Percentiles rank a stretch among this genome's conserved stretches.
These are phyloP conservation scores for Colletotrichum incanum DNA, from an alignment of 2,329 filamentous ascomycete species.

Conservation along the genomic window DNA sequence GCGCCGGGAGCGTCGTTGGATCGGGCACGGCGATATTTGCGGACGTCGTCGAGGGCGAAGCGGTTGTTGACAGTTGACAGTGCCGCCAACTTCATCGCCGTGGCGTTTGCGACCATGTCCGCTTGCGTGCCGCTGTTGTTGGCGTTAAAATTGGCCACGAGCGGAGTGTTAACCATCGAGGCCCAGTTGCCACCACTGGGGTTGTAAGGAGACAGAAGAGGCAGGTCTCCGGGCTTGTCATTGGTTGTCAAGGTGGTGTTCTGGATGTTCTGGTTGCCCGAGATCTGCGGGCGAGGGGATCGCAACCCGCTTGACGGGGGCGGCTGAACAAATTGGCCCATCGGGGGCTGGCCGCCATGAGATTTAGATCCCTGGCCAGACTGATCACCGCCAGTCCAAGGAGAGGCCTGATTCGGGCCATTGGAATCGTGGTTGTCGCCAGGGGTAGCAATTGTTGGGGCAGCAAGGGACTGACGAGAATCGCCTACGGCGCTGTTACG, in stretches of 20 bases:
- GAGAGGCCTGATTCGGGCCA: slow-evolving; percentile 80
- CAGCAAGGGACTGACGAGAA: slow-evolving; percentile 80
- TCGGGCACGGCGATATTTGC: slow-evolving; percentile 92
- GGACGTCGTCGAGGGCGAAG: slow-evolving; percentile 95
- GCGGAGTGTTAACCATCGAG: slow-evolving; percentile 97
- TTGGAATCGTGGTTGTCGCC: slow-evolving; percentile 74
- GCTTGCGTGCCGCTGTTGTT: slow-evolving; percentile 77
- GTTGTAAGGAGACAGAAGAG: slow-evolving; percentile 87
- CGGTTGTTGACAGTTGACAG: slow-evolving; percentile 98
- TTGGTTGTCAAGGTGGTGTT: slow-evolving; percentile 84
- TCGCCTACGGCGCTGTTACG: slow-evolving; percentile 90
- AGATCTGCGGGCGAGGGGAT: slow-evolving; percentile 82
- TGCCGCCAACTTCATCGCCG: slow-evolving; percentile 98
- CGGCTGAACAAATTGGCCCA: slow-evolving; percentile 96
- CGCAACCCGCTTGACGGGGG: slow-evolving; percentile 81
- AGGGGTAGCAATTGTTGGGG: slow-evolving; percentile 81
- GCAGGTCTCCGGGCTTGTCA: slow-evolving; percentile 81
- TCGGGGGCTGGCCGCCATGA: slow-evolving; percentile 83
- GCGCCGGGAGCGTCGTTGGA: slow-evolving; percentile 84
- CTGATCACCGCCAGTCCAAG: slow-evolving; percentile 76
- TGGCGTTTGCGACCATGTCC: slow-evolving; percentile 98
- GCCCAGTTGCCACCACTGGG: slow-evolving; percentile 94
- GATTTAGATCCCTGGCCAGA: slow-evolving; percentile 76
- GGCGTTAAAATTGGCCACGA: slow-evolving; percentile 87
- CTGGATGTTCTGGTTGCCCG: slow-evolving; percentile 81